Evolutionary conservation across 352 stramenopile genomes (phyloP).

Genomic region (Nothophytophthora sp.): DNA sequence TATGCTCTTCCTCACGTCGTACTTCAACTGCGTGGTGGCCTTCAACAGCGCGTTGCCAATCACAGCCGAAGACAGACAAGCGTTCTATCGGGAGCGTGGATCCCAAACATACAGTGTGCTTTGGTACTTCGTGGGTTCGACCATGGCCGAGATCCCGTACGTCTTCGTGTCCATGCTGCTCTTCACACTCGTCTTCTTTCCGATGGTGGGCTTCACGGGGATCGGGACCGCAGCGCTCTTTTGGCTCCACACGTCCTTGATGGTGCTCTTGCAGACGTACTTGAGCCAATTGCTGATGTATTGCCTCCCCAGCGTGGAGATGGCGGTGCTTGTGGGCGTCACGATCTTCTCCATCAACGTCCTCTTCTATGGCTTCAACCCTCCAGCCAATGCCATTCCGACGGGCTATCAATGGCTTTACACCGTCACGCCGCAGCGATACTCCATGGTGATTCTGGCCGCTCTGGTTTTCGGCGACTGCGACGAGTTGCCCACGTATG

Average conservation of each 20-base stretch:
- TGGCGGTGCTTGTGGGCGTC: constrained; percentile 27
- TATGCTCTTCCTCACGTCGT: constrained; percentile 71
- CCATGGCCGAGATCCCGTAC: constrained; percentile 65
- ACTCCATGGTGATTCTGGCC: constrained; percentile 30
- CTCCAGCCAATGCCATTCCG: constrained; percentile 27
- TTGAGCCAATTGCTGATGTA: constrained; percentile 34
- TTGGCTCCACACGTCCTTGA: constrained; percentile 56
- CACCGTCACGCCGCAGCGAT: constrained; percentile 22
- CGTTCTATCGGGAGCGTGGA: constrained; percentile 86
- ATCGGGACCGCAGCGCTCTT: constrained; percentile 37
- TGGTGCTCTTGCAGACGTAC: constrained; percentile 46
- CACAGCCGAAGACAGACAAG: constrained; percentile 49
- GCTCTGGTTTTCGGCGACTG: constrained; percentile 34
- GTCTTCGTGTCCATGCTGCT: constrained; percentile 31
- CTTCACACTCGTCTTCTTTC: constrained; percentile 45
- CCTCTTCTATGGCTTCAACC: constrained; percentile 46
- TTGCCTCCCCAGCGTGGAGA: constrained; percentile 26
- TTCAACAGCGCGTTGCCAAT: constrained; percentile 64
- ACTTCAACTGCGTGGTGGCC: constrained; percentile 77
- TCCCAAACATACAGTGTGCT: constrained; percentile 75
- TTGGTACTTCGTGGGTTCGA: constrained; percentile 62
- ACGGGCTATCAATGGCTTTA: constrained; percentile 41
- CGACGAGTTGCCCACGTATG: constrained; percentile 14
- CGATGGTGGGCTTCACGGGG: constrained; percentile 37
- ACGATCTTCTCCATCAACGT: constrained; percentile 42